A percentile compares a stretch with the other conserved stretches of the same genome.
Evolutionary conservation across 2,329 filamentous ascomycete genomes (phyloP).

Genomic region (Pyrenochaeta sp.): DNA sequence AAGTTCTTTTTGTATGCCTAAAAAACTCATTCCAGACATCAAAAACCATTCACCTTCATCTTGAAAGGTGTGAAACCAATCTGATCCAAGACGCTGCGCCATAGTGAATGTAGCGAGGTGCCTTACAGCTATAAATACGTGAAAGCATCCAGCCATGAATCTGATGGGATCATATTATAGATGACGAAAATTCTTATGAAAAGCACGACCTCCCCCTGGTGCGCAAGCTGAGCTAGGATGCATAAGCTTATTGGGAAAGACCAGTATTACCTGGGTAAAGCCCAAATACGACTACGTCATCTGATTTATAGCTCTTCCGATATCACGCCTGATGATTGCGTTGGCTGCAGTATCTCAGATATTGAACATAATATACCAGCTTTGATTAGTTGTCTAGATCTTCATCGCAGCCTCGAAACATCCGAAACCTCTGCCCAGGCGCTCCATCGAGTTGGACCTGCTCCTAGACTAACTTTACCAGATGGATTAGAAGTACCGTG

Average conservation of each 20-base stretch:
- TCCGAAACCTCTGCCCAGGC: too few species aligned
- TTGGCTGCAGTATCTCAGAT: slow-evolving; percentile 13
- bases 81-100: too few species aligned
- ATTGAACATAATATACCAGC: slow-evolving; percentile 18
- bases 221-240: too few species aligned
- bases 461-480: slow-evolving; percentile 9
- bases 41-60: slow-evolving; percentile 16
- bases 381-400: too few species aligned
- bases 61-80: slow-evolving; percentile 19
- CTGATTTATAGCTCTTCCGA: slow-evolving; percentile 11
- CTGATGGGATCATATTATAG: too few species aligned
- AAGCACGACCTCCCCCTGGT: not conserved
- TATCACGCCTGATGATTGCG: slow-evolving; percentile 8
- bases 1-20: slow-evolving; percentile 6
- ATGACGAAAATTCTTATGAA: too few species aligned
- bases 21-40: slow-evolving; percentile 1
- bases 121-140: too few species aligned
- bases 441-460: slow-evolving; percentile 10
- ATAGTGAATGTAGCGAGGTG: too few species aligned
- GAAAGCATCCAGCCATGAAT: too few species aligned
- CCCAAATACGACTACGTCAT: slow-evolving; percentile 9
- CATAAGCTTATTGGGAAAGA: slow-evolving; percentile 6
- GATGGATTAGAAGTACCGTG: slow-evolving; percentile 9
- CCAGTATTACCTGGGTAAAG: slow-evolving; percentile 15
- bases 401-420: too few species aligned